Base-by-base conservation (phyloP, 192 early-diverging fungal genomes). In the Entomortierella lignicola region DNA sequence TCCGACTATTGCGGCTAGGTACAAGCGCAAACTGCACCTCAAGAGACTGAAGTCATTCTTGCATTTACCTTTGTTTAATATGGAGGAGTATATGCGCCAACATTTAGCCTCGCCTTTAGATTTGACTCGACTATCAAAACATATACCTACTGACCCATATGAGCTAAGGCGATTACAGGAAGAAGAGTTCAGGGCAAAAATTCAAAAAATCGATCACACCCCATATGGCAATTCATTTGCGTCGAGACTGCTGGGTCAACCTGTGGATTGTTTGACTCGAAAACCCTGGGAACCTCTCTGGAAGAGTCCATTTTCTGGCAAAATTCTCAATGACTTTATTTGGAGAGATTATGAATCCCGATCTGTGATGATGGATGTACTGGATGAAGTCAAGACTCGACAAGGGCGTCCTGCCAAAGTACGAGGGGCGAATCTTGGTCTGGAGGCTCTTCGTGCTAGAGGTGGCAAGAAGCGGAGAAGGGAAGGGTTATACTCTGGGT, bases 301-400 rank as follows among this genome's bases (percentile, higher is more conserved):
- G 71, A 71, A 87, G 15, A 91, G 91, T 44, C 88, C 92, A 2
- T 94, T 91, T 75, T 89, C 91, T 31, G 93, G 92, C 31, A 87
- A 90, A 20, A 84, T 84, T 30, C 79, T 96, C n/a, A 86, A 87
- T 39, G 93, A 95, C n/a, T 95, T 86, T 81, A 96, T 97, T 54
- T 92, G 91, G 82, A 82, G 94, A 10, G 91, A 96, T 71, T 87
- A 80, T 60, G 83, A 85, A 37, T 86, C 77, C 13, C 61, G 72
- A 32, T 85, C 91, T 1, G 66, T 80, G n/a, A 72, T 81, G 57
- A 82, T 85, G 73, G 57, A 54, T 29, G 48, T 87, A 15, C 56
- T 90, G 66, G 62, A 82, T 31, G 86, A 84, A 26, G 89, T 89
- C 25, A 58, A 77, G 69, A 23, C 48, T 37, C 44, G 85, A 34